Evolutionary conservation across 2,329 filamentous ascomycete species (phyloP).

Genomic region (Trichoderma harzianum): DNA sequence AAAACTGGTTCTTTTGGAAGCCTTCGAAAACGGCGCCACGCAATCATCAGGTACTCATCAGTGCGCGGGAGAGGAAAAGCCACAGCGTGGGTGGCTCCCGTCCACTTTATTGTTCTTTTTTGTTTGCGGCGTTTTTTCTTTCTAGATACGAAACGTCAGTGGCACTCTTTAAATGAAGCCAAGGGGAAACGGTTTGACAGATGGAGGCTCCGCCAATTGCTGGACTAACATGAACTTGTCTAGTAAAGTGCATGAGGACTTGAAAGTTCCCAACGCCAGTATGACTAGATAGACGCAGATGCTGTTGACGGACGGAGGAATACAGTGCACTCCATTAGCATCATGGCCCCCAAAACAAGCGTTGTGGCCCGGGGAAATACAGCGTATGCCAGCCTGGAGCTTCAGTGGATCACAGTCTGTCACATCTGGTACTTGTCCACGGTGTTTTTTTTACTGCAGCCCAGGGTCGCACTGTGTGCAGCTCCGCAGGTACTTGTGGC

Average conservation of each 20-base stretch:
- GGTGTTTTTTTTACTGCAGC: too few species aligned
- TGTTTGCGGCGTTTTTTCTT: not conserved
- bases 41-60: not conserved
- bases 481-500: not conserved
- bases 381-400: conserved; percentile 8
- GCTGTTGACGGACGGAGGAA: not conserved
- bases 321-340: not conserved
- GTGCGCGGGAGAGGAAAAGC: not conserved
- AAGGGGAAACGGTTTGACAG: not conserved
- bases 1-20: not conserved
- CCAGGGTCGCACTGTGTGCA: not conserved
- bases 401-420: not conserved
- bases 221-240: not conserved
- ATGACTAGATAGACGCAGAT: not conserved
- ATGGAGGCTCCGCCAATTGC: not conserved
- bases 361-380: not conserved
- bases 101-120: not conserved
- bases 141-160: not conserved
- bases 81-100: not conserved
- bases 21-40: conserved; percentile 6
- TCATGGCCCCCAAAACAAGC: not conserved
- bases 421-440: not conserved
- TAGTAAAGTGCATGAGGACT: not conserved
- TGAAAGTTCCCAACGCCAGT: not conserved
- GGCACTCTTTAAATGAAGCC: not conserved